These are phyloP conservation scores for Dorcoceras hygrometricum DNA, from an alignment of 257 asterid species.

Conservation along the genomic window DNA sequence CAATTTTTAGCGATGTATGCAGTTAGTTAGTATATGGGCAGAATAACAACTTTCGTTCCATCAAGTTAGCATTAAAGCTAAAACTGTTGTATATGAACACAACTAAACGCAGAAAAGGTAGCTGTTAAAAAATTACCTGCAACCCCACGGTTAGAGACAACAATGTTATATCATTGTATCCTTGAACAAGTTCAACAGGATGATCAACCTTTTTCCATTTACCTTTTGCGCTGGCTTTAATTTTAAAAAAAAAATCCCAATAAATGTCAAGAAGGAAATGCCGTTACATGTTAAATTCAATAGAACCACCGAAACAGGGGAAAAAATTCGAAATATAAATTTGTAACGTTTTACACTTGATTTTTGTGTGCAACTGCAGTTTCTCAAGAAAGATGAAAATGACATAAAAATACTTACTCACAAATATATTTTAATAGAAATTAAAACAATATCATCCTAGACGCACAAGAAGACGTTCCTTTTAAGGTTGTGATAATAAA, in stretches of 20 bases:
- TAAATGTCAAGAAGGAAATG: slow-evolving; percentile 11
- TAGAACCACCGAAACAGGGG: slow-evolving; percentile 16
- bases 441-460: neutral
- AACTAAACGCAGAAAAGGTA: slow-evolving; percentile 14
- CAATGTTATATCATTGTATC: slow-evolving; percentile 67
- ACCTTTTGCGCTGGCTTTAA: slow-evolving; percentile 74
- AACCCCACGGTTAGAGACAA: slow-evolving; percentile 84
- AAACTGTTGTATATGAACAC: slow-evolving; percentile 14
- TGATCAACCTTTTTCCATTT: slow-evolving; percentile 75
- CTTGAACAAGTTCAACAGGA: slow-evolving; percentile 61
- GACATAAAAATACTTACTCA: neutral
- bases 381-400: too few species aligned
- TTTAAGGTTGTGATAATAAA: neutral
- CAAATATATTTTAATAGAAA: too few species aligned
- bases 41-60: too few species aligned
- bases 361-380: too few species aligned
- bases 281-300: slow-evolving; percentile 14
- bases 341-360: neutral
- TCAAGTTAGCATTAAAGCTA: too few species aligned
- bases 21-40: too few species aligned
- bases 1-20: too few species aligned
- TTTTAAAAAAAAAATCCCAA: slow-evolving; percentile 22
- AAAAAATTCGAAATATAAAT: slow-evolving; percentile 13
- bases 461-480: neutral
- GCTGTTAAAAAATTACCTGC: slow-evolving; percentile 56